Evolutionary conservation across 1,139 yeast species (phyloP).

Genomic region (Pneumocystis murina): DNA sequence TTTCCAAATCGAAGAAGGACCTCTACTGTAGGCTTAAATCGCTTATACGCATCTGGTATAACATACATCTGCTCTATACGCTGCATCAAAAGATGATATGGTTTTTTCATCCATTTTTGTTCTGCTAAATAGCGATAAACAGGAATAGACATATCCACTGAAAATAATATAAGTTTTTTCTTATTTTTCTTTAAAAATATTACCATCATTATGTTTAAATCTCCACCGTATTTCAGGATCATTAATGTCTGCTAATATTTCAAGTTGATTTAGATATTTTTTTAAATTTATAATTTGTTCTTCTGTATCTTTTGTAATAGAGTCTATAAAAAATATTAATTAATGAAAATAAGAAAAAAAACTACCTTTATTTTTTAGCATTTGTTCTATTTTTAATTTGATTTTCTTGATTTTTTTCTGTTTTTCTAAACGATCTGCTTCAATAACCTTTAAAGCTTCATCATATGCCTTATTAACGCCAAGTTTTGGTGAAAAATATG

Average conservation of each 20-base stretch:
- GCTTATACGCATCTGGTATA: slow-evolving; percentile 88
- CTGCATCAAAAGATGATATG: slow-evolving; percentile 65
- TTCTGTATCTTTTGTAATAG: slow-evolving; percentile 4
- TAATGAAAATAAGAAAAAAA: background rate
- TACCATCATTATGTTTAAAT: slow-evolving; percentile 14
- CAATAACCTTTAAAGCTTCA: slow-evolving; percentile 14
- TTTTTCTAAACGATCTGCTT: slow-evolving; percentile 10
- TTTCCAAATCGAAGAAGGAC: slow-evolving; percentile 61
- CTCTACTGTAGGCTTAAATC: slow-evolving; percentile 68
- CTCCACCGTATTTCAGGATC: slow-evolving; percentile 15
- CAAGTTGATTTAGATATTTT: slow-evolving; percentile 7
- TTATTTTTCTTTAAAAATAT: background rate
- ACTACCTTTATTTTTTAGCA: background rate
- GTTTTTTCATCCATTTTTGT: slow-evolving; percentile 57
- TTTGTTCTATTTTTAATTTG: slow-evolving; percentile 6
- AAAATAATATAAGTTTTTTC: background rate
- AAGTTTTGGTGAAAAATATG: slow-evolving; percentile 9
- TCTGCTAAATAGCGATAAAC: slow-evolving; percentile 58
- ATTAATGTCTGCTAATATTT: slow-evolving; percentile 14
- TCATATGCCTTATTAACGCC: slow-evolving; percentile 15
- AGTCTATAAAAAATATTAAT: background rate
- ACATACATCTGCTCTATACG: slow-evolving; percentile 72
- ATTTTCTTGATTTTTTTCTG: slow-evolving; percentile 7
- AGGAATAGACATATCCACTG: slow-evolving; percentile 54
- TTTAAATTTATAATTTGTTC: slow-evolving; percentile 6